phyloP scores from a whole-genome alignment of 768 basidiomycete species.

The Tulasnella calospora region DNA sequence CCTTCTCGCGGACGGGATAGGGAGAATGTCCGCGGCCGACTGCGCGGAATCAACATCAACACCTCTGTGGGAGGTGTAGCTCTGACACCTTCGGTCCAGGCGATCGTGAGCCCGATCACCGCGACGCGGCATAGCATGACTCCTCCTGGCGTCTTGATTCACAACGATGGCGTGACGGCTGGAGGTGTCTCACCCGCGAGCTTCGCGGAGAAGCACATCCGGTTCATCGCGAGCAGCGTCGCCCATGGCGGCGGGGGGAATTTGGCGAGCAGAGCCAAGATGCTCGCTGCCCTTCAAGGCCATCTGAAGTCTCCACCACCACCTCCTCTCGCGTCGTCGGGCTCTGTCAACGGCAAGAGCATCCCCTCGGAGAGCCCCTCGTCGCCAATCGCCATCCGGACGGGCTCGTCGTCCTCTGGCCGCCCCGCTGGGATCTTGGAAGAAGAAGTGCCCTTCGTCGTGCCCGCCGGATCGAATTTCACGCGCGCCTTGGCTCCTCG shows the following conservation, averaged over 20 bases:
- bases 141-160: not conserved
- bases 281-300: not conserved
- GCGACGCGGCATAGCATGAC: not conserved
- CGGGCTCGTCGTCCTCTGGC: not conserved
- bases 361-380: not conserved
- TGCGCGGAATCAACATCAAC: slow-evolving; percentile 5
- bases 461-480: not conserved
- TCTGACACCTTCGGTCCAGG: slow-evolving; percentile 1
- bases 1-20: not conserved
- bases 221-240: slow-evolving; percentile 19
- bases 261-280: not conserved
- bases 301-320: slow-evolving; percentile 10
- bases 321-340: not conserved
- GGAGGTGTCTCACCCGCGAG: not conserved
- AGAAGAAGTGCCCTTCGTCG: not conserved
- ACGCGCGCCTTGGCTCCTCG: not conserved
- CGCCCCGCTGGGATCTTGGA: not conserved
- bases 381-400: not conserved
- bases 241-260: not conserved
- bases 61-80: not conserved
- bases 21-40: slow-evolving; percentile 1
- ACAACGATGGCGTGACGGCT: not conserved
- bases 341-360: not conserved
- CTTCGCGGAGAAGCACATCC: slow-evolving; percentile 21
- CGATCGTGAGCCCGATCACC: slow-evolving; percentile 16